phyloP scores from a whole-genome alignment of 352 stramenopile species.

The Globisporangium okanoganense region DNA sequence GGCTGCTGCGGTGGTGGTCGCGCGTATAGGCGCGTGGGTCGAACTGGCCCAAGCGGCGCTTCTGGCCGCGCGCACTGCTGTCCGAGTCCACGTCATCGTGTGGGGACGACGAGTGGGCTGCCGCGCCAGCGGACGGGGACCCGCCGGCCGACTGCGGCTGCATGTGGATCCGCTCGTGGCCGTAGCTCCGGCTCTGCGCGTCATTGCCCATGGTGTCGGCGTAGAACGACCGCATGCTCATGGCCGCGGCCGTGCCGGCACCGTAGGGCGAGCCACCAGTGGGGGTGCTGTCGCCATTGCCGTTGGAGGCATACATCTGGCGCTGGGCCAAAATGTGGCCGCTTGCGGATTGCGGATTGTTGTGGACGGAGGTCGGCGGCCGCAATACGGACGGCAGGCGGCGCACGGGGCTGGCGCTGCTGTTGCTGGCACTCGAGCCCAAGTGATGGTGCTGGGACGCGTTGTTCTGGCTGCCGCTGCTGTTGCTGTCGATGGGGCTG shows the following conservation, averaged over 20 bases:
- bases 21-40: slow-evolving; percentile 9
- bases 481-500: slow-evolving; percentile 7
- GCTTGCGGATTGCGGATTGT: slow-evolving; percentile 9
- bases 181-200: slow-evolving; percentile 8
- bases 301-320: slow-evolving; percentile 17
- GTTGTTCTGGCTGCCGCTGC: background rate
- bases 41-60: slow-evolving; percentile 37
- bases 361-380: slow-evolving; percentile 5
- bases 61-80: slow-evolving; percentile 25
- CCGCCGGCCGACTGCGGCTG: background rate
- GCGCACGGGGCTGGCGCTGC: slow-evolving; percentile 25
- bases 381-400: slow-evolving; percentile 37
- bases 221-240: slow-evolving; percentile 21
- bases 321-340: slow-evolving; percentile 17
- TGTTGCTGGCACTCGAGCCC: slow-evolving; percentile 20
- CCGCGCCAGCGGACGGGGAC: slow-evolving; percentile 2
- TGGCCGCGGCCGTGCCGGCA: slow-evolving; percentile 19
- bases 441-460: slow-evolving; percentile 5
- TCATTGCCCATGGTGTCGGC: slow-evolving; percentile 23
- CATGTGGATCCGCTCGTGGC: slow-evolving; percentile 5
- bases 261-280: slow-evolving; percentile 18
- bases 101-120: background rate
- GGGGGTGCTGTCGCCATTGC: background rate
- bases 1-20: slow-evolving; percentile 10
- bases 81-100: slow-evolving; percentile 8